phyloP scores from a whole-genome alignment of 495 filamentous ascomycete species.

The Neurospora cerealis region DNA sequence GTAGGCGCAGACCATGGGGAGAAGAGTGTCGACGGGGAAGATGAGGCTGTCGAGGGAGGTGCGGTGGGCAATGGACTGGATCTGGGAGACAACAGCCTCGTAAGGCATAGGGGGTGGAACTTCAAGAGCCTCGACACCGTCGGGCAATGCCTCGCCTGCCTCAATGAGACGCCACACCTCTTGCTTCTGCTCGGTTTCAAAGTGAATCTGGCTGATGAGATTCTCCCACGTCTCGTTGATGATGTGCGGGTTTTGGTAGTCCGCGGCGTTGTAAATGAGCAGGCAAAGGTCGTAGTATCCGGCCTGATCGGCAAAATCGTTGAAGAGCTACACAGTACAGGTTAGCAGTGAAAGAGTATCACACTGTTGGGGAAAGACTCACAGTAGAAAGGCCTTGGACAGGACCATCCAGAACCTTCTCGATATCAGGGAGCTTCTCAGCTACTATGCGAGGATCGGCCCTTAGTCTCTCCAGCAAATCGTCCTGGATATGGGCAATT shows the following conservation, averaged over 20 bases:
- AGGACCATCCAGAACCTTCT: slow-evolving; percentile 58
- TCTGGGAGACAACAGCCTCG: slow-evolving; percentile 63
- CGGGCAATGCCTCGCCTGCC: slow-evolving; percentile 8
- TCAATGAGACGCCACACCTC: slow-evolving; percentile 24
- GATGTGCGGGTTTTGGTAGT: slow-evolving; percentile 74
- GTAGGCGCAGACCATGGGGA: slow-evolving; percentile 71
- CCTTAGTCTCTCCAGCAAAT: slow-evolving; percentile 70
- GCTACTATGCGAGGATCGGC: slow-evolving; percentile 55
- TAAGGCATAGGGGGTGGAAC: slow-evolving; percentile 49
- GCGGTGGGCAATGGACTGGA: slow-evolving; percentile 67
- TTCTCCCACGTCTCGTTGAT: slow-evolving; percentile 77
- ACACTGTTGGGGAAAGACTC: slow-evolving; percentile 24
- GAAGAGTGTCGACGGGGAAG: slow-evolving; percentile 53
- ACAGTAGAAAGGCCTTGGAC: slow-evolving; percentile 66
- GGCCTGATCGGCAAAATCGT: slow-evolving; percentile 77
- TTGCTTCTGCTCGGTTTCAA: slow-evolving; percentile 43
- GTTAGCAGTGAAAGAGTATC: slow-evolving; percentile 13
- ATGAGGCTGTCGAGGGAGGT: slow-evolving; percentile 61
- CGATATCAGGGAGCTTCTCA: slow-evolving; percentile 49
- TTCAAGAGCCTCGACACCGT: slow-evolving; percentile 1
- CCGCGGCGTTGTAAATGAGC: slow-evolving; percentile 76
- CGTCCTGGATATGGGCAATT: slow-evolving; percentile 89
- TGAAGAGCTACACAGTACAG: slow-evolving; percentile 60
- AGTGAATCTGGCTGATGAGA: slow-evolving; percentile 61
- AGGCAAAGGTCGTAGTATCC: slow-evolving; percentile 89